Base-by-base conservation (phyloP, 2,329 filamentous ascomycete genomes). In the Fusarium musae region DNA sequence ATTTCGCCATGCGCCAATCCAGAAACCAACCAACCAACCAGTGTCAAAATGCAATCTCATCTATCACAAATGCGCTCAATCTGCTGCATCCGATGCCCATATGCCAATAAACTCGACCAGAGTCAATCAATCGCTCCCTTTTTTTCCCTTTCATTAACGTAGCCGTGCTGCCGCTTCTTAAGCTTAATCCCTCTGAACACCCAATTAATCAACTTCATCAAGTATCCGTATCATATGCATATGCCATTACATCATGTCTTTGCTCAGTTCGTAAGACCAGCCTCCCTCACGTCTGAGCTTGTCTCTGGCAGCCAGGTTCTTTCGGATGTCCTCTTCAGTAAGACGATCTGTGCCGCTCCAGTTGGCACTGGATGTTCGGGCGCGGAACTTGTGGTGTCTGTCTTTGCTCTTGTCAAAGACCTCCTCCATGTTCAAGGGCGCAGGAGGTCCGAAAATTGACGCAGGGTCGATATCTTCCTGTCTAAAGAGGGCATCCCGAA, bases 371-470 rank as follows among this genome's bases (percentile, higher is more conserved):
- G 94, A 97, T 9, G 96, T 98, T 63, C 96, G 89, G 58, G 93
- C 92, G 23, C 97, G 90, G 87, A 98, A 98, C 79, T 94, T 93
- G 85, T 93, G 93, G 81, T 93, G 91, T 73, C 93, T 87, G 63
- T 96, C 94, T 81, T 95, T 95, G 82, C 93, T 95, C 81, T 95
- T 94, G 82, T 89, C 93, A 83, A 99, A 99, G 37, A 98, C 95
- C 80, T 98, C 95, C 78, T 99, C 97, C 92, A 99, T 96, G 78
- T 94, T 94, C 73, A 99, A 87, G 17, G 95, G 93, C 16, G 89
- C 92, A 30, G 97, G 94, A 1, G 94, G 93, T 0, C 96, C 96
- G 79, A 99, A 99, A 59, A 99, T 93, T 42, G 89, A 85, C 78
- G 93, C 90, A 1, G 95, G 94, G 78, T 99, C 95, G 75, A 96